Conservation (phyloP, 768 basidiomycete species). For the Russula emetica region DNA sequence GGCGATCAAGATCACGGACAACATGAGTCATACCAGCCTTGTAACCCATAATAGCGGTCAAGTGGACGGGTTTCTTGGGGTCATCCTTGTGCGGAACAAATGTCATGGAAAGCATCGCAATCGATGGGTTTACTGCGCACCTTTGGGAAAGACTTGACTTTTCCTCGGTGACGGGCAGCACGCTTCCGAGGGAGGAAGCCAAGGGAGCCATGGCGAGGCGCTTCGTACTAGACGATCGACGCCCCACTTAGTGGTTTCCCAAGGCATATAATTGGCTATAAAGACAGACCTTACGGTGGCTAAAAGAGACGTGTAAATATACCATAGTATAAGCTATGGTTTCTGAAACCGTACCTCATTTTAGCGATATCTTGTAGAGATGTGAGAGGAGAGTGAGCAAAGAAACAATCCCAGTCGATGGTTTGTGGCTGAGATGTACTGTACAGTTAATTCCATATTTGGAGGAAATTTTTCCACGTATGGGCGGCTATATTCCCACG, state of each 20-base stretch:
- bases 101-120: background rate
- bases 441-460: conserved; percentile 25
- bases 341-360: conserved; percentile 38
- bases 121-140: conserved; percentile 41
- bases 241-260: conserved; percentile 31
- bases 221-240: conserved; percentile 73
- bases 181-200: conserved; percentile 97
- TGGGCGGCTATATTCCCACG: conserved; percentile 5
- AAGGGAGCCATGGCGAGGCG: conserved; percentile 95
- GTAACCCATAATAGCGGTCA: conserved; percentile 98
- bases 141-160: conserved; percentile 99
- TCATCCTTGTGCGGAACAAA: conserved; percentile 69
- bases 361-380: conserved; percentile 30
- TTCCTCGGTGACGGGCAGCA: conserved; percentile 94
- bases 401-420: too few relatives aligned
- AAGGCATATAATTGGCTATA: conserved; percentile 15
- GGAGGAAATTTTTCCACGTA: background rate
- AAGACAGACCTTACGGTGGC: conserved; percentile 79
- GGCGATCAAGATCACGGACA: conserved; percentile 98
- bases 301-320: conserved; percentile 35
- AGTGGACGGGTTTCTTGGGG: conserved; percentile 97
- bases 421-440: conserved; percentile 27
- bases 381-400: background rate
- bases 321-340: background rate
- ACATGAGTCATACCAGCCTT: conserved; percentile 99